These are phyloP conservation scores for Colletotrichum noveboracense DNA, from an alignment of 2,329 filamentous ascomycete genomes.

Conservation along the genomic window DNA sequence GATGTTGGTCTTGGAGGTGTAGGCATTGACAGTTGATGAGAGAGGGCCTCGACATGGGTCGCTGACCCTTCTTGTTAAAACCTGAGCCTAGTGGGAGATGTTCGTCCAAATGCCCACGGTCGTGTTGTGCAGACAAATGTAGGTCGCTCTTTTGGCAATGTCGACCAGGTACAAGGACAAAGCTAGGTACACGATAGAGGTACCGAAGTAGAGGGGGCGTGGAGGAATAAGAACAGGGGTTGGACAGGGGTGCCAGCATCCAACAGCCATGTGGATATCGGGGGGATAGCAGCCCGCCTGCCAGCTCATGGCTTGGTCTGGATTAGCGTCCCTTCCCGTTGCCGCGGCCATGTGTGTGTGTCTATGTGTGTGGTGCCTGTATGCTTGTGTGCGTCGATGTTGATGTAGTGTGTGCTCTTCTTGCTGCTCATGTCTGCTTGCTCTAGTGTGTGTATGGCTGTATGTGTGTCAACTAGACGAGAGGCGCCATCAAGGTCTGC, in stretches of 20 bases:
- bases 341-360: conserved; percentile 23
- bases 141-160: neutral
- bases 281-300: conserved; percentile 20
- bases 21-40: neutral
- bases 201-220: neutral
- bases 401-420: conserved; percentile 1
- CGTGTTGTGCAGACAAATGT: conserved; percentile 2
- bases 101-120: neutral
- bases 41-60: conserved; percentile 10
- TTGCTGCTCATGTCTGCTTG: neutral
- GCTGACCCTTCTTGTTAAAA: conserved; percentile 14
- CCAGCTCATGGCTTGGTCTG: conserved; percentile 12
- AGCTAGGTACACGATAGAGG: neutral
- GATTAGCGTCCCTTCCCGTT: conserved; percentile 7
- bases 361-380: conserved; percentile 26
- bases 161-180: neutral
- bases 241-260: neutral
- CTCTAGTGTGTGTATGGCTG: neutral
- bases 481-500: neutral
- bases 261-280: conserved; percentile 17
- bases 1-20: neutral
- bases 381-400: conserved; percentile 20
- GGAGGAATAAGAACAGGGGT: neutral
- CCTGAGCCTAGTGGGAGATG: neutral
- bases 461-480: neutral